Percentiles rank a stretch among this genome's conserved stretches.
Evolutionary conservation across 1,284 basidiomycete species (phyloP).

Genomic region (Puccinia novopanici): DNA sequence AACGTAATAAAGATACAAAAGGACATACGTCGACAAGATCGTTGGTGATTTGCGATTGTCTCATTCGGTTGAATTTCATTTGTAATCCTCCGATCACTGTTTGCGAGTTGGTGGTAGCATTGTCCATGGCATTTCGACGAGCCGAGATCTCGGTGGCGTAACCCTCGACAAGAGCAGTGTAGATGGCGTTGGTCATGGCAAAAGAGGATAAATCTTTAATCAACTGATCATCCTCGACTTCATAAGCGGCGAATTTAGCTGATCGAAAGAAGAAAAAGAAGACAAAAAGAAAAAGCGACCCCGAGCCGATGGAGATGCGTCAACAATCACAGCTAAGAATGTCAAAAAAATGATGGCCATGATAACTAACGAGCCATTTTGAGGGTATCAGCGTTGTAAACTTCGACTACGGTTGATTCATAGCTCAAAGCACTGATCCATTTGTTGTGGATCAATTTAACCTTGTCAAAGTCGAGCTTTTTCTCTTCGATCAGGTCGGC

Average conservation of each 20-base stretch:
- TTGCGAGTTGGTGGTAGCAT: conserved; percentile 71
- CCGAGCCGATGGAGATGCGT: not conserved
- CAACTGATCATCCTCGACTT: conserved; percentile 82
- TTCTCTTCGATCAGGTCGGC: conserved; percentile 89
- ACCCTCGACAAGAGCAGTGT: conserved; percentile 87
- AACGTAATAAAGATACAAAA: not conserved
- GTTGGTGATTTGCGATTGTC: conserved; percentile 51
- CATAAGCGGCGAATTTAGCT: conserved; percentile 66
- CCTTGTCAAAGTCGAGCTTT: conserved; percentile 82
- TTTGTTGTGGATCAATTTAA: conserved; percentile 53
- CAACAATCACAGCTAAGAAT: not conserved
- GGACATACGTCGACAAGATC: conserved; percentile 49
- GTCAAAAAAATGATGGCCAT: conserved; percentile 24
- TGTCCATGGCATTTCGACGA: conserved; percentile 99
- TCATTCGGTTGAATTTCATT: conserved; percentile 51
- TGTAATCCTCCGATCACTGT: conserved; percentile 47
- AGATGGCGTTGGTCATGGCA: conserved; percentile 93
- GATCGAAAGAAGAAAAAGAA: conserved; percentile 6
- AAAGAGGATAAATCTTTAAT: conserved; percentile 93
- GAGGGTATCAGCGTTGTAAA: conserved; percentile 71
- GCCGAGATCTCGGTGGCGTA: conserved; percentile 80
- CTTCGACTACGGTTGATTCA: conserved; percentile 57
- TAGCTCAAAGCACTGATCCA: conserved; percentile 43
- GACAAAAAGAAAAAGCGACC: not conserved
- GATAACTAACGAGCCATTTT: conserved; percentile 64